Base-by-base conservation (phyloP, 345 rosid species). In the Microthlaspi erraticum region DNA sequence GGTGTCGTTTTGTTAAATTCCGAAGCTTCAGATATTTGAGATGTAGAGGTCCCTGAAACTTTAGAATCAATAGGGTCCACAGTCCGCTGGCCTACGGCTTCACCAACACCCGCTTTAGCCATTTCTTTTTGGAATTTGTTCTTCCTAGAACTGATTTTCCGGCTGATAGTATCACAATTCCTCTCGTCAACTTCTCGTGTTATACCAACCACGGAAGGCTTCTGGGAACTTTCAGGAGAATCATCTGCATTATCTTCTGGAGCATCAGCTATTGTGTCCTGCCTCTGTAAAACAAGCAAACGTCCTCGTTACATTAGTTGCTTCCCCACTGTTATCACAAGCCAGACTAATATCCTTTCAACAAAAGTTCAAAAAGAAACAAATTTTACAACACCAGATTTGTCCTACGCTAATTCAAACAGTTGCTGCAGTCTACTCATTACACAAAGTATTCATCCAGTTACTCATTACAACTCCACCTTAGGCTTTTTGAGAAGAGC, bases 251-350 rank as follows among this genome's bases (percentile, higher is more conserved):
- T 74, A 53, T 64, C 78, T 79, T 74, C 81, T 7, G 31, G 60
- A 64, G 73, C 66, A 55, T 71, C 82, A 70, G 56, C 60, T 64
- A 49, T 51, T 17, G 57, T 41, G 38, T 66, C 62, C 20, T 77
- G 81, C 72, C 74, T 88, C 96, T 88, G 77, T 43, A 53, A 69
- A 20, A 75, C 79, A 53, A 41, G 29, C 3, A 39, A 65, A 64
- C 58, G 26, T 34, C 73, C 37, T 75, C 10, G 11, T 66, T 56
- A 46, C 44, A 34, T 44, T 8, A 34, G 52, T 66, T 67, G 53
- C 57, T 54, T 63, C 49, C 64, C 43, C 55, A 70, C 37, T 26
- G 41, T 52, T 20, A 60, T 61, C 26, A 10, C 8, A 50, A 42
- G 11, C 48, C 17, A 66, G 6, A 44, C 14, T 18, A 14, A 33